A percentile compares a stretch with the other conserved stretches of the same genome.
Evolutionary conservation across 225 moss, liverwort and hornwort species (phyloP).

Genomic region (Bryum argenteum): DNA sequence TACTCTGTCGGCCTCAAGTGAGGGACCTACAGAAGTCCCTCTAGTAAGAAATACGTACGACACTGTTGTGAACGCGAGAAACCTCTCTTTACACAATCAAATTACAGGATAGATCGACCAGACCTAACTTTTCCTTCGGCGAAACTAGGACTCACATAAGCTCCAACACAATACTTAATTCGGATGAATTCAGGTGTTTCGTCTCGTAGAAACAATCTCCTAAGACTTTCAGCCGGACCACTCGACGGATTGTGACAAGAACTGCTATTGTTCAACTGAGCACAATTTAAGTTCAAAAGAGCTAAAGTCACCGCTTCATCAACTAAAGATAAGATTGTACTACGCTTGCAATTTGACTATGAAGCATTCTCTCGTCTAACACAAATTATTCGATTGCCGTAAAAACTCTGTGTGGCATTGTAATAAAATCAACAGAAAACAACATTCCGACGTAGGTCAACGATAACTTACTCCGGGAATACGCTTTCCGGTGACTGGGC

Average conservation of each 20-base stretch:
- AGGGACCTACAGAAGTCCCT: constrained; percentile 11
- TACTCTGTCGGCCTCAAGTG: constrained; percentile 69
- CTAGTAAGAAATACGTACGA: not conserved
- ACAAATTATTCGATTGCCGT: no score
- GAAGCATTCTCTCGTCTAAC: no score
- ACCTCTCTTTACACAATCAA: not conserved
- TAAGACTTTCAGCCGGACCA: not conserved
- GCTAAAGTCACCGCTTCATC: no score
- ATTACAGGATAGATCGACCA: not conserved
- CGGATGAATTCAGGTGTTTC: not conserved
- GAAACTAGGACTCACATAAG: not conserved
- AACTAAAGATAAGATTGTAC: no score
- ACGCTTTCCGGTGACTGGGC: constrained; percentile 67
- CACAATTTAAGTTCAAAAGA: no score
- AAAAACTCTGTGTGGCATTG: not conserved
- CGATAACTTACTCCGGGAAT: constrained; percentile 58
- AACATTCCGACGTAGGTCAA: no score
- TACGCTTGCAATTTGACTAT: no score
- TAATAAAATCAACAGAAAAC: not conserved
- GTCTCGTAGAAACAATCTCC: not conserved
- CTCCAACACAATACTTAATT: not conserved
- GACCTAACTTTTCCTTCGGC: not conserved
- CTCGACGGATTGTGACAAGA: no score
- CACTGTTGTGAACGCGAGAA: not conserved
- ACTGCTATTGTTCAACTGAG: no score